A percentile compares a stretch with the other conserved stretches of the same genome.
These are phyloP conservation scores for Stevia rebaudiana DNA, from an alignment of 140 eudicot genomes.

Conservation along the genomic window DNA sequence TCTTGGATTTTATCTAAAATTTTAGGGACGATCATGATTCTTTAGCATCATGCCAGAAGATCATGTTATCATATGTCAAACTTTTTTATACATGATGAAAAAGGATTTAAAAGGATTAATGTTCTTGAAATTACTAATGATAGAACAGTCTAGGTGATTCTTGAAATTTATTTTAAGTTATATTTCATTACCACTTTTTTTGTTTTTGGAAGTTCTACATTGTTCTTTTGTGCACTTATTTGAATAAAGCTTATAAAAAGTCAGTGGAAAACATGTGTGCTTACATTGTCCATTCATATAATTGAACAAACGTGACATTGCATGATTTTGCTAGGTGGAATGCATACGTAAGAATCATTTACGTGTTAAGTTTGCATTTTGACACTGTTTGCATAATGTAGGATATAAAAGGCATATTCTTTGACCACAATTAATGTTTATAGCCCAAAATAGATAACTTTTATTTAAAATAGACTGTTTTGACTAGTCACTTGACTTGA, in stretches of 20 bases:
- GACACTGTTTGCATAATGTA: conserved; percentile 1
- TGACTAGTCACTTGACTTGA: not conserved
- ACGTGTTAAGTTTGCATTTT: not conserved
- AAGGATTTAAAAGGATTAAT: too few relatives aligned
- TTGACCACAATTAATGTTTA: conserved; percentile 5
- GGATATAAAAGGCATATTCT: not conserved
- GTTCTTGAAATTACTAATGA: too few relatives aligned
- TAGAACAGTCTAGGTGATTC: too few relatives aligned
- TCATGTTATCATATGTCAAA: not conserved
- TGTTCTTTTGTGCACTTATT: too few relatives aligned
- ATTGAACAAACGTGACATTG: conserved; percentile 10
- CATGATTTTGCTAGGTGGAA: conserved; percentile 1
- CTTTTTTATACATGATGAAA: too few relatives aligned
- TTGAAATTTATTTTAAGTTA: too few relatives aligned
- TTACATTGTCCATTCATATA: not conserved
- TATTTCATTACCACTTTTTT: too few relatives aligned
- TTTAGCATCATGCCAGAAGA: not conserved
- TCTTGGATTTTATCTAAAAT: too few relatives aligned
- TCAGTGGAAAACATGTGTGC: conserved; percentile 7
- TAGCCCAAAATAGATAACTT: not conserved
- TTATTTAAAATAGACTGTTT: not conserved
- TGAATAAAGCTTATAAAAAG: conserved; percentile 3
- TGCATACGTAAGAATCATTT: not conserved
- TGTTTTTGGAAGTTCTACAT: too few relatives aligned
- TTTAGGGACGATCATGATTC: conserved; percentile 13